These are phyloP conservation scores for Scenedesmus sp. DNA, from an alignment of 163 green algal species.

Conservation along the genomic window DNA sequence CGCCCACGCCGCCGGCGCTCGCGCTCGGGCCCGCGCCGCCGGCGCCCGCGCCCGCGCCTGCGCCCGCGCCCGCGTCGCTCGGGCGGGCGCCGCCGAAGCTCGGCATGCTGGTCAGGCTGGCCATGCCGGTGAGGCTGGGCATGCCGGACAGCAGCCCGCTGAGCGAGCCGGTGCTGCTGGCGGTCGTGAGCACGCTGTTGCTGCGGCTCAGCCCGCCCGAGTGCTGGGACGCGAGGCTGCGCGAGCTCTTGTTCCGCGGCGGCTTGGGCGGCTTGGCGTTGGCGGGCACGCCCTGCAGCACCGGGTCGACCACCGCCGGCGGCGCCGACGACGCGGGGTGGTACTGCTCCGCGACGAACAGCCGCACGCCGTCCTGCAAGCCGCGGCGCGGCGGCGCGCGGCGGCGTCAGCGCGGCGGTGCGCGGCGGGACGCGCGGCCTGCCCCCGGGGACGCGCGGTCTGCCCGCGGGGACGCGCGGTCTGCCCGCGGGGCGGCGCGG, in stretches of 20 bases:
- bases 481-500: too few species aligned
- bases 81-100: background rate
- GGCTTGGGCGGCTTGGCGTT: slow-evolving; percentile 36
- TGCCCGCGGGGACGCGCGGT: too few species aligned
- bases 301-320: slow-evolving; percentile 26
- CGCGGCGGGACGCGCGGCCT: too few species aligned
- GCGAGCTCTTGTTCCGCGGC: slow-evolving; percentile 18
- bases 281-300: slow-evolving; percentile 19
- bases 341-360: slow-evolving; percentile 40
- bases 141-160: too few species aligned
- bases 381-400: too few species aligned
- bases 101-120: background rate
- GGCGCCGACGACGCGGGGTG: slow-evolving; percentile 5
- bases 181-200: slow-evolving; percentile 22
- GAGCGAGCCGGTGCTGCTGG: slow-evolving; percentile 3
- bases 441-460: too few species aligned
- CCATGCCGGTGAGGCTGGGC: too few species aligned
- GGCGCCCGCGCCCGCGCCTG: background rate
- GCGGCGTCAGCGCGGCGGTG: too few species aligned
- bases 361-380: slow-evolving; percentile 18
- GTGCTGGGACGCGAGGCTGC: background rate
- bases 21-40: background rate
- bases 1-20: background rate
- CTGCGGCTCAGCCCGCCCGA: slow-evolving; percentile 30
- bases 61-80: background rate